Conservation (phyloP, 441 rosid species). For the Manihot esculenta region DNA sequence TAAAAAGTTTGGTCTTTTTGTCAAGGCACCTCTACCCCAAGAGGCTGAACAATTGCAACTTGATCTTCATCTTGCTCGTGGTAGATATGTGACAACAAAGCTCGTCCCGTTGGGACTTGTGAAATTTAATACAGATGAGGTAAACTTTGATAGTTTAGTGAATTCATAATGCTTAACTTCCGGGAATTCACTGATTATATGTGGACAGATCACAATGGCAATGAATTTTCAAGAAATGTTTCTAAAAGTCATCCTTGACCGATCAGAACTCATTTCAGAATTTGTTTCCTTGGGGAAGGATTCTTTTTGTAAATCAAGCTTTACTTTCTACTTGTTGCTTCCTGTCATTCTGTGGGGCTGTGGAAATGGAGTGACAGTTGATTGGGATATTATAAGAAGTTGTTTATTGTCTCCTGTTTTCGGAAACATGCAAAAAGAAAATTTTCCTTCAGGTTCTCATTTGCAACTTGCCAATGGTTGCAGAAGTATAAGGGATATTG, state of each 20-base stretch:
- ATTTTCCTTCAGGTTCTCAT: conserved; percentile 27
- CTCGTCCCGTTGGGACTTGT: conserved; percentile 51
- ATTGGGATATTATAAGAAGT: conserved; percentile 65
- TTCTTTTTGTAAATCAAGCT: conserved; percentile 35
- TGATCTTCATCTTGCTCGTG: conserved; percentile 87
- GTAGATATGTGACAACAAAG: conserved; percentile 70
- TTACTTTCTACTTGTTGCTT: conserved; percentile 82
- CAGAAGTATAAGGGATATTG: conserved; percentile 49
- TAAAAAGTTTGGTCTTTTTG: conserved; percentile 76
- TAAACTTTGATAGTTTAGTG: conserved; percentile 29
- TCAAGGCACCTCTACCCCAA: conserved; percentile 68
- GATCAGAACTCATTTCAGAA: conserved; percentile 52
- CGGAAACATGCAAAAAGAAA: conserved; percentile 30
- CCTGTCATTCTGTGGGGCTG: conserved; percentile 47
- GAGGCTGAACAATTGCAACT: conserved; percentile 80
- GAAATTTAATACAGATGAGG: conserved; percentile 62
- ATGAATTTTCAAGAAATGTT: conserved; percentile 81
- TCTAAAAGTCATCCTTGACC: conserved; percentile 74
- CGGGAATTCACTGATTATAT: conserved; percentile 22
- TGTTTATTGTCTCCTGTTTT: conserved; percentile 89
- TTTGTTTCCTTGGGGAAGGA: conserved; percentile 59
- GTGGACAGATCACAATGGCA: conserved; percentile 63
- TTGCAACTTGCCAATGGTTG: conserved; percentile 73
- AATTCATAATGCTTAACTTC: conserved; percentile 16
- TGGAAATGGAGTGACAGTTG: conserved; percentile 44